Base-by-base conservation (phyloP, 2,329 filamentous ascomycete species). In the Verticillium tricorpus region DNA sequence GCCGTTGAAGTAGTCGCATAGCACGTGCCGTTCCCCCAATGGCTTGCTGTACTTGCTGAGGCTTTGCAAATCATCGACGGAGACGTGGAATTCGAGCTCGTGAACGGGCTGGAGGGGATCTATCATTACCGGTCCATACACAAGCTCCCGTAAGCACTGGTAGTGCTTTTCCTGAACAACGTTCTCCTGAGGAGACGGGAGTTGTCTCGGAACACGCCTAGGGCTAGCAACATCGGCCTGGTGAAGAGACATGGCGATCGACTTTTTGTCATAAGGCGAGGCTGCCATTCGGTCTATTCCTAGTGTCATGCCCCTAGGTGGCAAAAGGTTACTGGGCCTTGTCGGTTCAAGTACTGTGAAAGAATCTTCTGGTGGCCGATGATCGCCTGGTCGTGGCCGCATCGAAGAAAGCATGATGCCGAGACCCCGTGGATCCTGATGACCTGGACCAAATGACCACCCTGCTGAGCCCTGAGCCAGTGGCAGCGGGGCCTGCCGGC, bases 81-180 rank as follows among this genome's bases (percentile, higher is more conserved):
- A 62, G 14, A 89, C 61, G 0, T 67, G 63, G 64, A 91, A 88
- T 2, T 69, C 66, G 45, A 86, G 75, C 1, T 68, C 77, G 74
- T 73, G 82, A 64, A 77, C 67, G 45, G 67, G 70, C 32, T 70
- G 72, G 63, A n/a, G 3, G 73, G 1, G 78, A 74, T 39, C 61
- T 74, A 58, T 70, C 57, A 65, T 64, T 32, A 76, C 64, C 0
- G 89, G 89, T 1, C 67, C 65, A 7, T 84, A 68, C 1, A 78
- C 74, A 61, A 88, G 84, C 0, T 71, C 73, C 63, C 80, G 80
- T 19, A 90, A 74, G 57, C 80, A 83, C 64, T 89, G 85, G 68
- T 89, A 91, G 59, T 84, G 74, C 5, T 76, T 76, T 63, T 75
- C 74, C 7, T 60, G 58, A 9, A 61, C 55, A 1, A 64, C 62